Base-by-base conservation (phyloP, 2,329 filamentous ascomycete genomes). In the Colletotrichum sp. region DNA sequence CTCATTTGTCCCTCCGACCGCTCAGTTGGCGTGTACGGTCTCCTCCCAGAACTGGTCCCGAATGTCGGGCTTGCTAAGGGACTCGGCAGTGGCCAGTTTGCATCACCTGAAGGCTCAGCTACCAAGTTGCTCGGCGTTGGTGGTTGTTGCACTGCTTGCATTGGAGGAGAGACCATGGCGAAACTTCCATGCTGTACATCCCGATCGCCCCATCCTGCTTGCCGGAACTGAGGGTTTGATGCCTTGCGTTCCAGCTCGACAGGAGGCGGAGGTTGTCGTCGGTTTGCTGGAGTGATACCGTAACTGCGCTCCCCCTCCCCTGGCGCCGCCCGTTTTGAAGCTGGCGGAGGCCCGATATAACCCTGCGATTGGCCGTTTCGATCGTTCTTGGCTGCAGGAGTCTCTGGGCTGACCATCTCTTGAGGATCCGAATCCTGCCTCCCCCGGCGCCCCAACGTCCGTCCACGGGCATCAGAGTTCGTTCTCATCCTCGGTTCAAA, bases 281-380 rank as follows among this genome's bases (percentile, higher is more conserved):
- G 76, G 32, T 77, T 77, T 18, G 68, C 69, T 8, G 77, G 72
- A n/a, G 76, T 76, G 13, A 77, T 67, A 15, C 76, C 76, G 28
- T 77, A 77, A 34, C 15, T 75, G 66, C 75, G 76, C 21, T 77
- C 74, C 9, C 75, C 76, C 26, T 76, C 71, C 3, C 75, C 75
- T 18, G 75, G 75, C 5, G 75, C 60, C 24, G 44, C 52, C n/a
- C 71, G 36, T 55, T 52, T 55, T 16, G 64, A 57, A 32, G 52
- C 16, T 4, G 71, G 75, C 15, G 71, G 75, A 39, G 71, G 75
- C 18, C 75, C 75, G 34, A 76, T 44, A 21, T 76, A 71, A 10
- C 75, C 71, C n/a, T 70, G 71, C 5, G 66, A 62, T 12, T 39
- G 74, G 24, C 34, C 18, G 62, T 8, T 21, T 39, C 18, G 34